Evolutionary conservation across 1,284 basidiomycete genomes (phyloP).

Genomic region (Ganoderma sinense): DNA sequence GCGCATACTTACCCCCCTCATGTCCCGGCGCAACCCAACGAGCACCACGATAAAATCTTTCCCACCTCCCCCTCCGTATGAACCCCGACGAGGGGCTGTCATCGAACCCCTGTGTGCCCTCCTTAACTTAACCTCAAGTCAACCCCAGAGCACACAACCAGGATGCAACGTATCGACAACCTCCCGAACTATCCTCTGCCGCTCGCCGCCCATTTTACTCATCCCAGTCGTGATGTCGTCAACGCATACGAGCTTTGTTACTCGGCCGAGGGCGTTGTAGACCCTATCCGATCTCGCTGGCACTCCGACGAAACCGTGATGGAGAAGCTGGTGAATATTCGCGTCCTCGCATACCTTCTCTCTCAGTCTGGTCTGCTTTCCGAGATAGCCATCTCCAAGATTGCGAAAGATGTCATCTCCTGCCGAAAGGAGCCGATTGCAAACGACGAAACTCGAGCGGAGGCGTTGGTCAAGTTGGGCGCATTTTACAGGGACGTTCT

Average conservation of each 20-base stretch:
- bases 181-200: neutral
- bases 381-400: neutral
- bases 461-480: neutral
- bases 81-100: no score
- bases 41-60: no score
- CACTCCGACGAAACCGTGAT: neutral
- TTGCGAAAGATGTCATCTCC: neutral
- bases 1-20: no score
- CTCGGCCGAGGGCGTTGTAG: neutral
- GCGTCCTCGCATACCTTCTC: constrained; percentile 1
- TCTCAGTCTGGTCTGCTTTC: neutral
- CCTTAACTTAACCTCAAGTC: no score
- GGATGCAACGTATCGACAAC: neutral
- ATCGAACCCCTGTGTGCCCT: no score
- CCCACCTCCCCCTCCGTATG: no score
- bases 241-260: neutral
- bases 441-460: neutral
- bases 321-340: neutral
- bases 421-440: neutral
- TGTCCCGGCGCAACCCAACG: no score
- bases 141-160: no score
- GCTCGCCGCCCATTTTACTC: neutral
- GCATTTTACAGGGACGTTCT: neutral
- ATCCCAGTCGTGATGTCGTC: neutral
- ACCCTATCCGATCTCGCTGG: neutral